Evolutionary conservation across 2,329 filamentous ascomycete genomes (phyloP).

Genomic region (Trichoderma semiorbis): DNA sequence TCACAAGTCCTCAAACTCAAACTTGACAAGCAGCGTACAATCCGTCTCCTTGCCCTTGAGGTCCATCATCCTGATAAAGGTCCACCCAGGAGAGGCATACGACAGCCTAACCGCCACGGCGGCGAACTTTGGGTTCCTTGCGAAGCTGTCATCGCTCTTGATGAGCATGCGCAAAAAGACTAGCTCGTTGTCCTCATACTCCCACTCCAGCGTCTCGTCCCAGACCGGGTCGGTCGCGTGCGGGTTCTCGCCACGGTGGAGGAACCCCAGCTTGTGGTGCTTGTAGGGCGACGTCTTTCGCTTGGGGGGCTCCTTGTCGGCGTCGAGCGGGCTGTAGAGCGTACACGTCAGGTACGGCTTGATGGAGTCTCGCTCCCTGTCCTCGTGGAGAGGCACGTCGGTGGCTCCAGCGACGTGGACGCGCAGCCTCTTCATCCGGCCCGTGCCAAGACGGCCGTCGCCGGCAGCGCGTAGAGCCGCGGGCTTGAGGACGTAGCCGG

Average conservation of each 20-base stretch:
- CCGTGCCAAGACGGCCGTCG: slow-evolving; percentile 45
- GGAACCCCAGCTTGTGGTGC: slow-evolving; percentile 53
- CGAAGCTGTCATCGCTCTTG: slow-evolving; percentile 64
- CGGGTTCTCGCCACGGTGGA: slow-evolving; percentile 57
- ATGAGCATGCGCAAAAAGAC: slow-evolving; percentile 62
- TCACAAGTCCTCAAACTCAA: slow-evolving; percentile 49
- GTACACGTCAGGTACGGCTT: slow-evolving; percentile 65
- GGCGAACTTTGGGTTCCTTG: slow-evolving; percentile 59
- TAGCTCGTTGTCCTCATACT: slow-evolving; percentile 64
- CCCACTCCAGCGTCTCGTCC: slow-evolving; percentile 65
- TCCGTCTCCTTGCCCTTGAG: slow-evolving; percentile 61
- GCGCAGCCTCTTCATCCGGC: slow-evolving; percentile 47
- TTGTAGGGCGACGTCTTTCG: slow-evolving; percentile 60
- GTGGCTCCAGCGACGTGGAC: slow-evolving; percentile 62
- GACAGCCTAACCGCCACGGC: slow-evolving; percentile 58
- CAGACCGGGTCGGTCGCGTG: slow-evolving; percentile 59
- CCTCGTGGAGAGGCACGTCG: slow-evolving; percentile 53
- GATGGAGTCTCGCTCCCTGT: slow-evolving; percentile 49
- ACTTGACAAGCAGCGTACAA: slow-evolving; percentile 59
- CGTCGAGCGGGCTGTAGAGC: slow-evolving; percentile 51
- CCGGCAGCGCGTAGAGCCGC: slow-evolving; percentile 55
- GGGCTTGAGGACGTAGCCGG: slow-evolving; percentile 65
- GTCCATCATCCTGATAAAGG: slow-evolving; percentile 62
- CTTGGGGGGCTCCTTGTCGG: slow-evolving; percentile 2
- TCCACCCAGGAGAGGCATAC: slow-evolving; percentile 57